Base-by-base conservation (phyloP, 768 basidiomycete genomes). In the Lanmaoa rubissima region DNA sequence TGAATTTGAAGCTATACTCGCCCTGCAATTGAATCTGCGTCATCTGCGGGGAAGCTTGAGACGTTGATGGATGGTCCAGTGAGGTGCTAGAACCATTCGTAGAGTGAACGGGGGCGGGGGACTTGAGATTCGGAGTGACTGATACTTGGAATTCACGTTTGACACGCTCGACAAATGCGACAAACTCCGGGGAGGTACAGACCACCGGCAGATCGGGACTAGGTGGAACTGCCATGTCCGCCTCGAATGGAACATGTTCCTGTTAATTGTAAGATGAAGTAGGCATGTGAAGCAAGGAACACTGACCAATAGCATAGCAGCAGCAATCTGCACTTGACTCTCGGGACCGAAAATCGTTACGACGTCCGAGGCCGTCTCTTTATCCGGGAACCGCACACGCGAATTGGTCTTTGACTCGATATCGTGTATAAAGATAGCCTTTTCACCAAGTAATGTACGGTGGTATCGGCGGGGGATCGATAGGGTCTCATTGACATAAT, bases 331-430 rank as follows among this genome's bases (percentile, higher is more conserved):
- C 13, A 97, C 92, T 70, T 98, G 96, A 59, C 87, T 92, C 73
- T 98, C 95, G 13, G 96, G 96, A 3, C 96, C 96, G 70, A 93
- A 98, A 63, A 98, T 92, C n/a, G 85, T 88, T 42, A 98, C 92
- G 17, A 94, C 82, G 69, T 99, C 96, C 53, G 92, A 90, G n/a
- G 94, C 93, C 1, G 83, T 85, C 73, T 94, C 93, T 72, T 94
- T 94, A 74, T 92, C 92, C 9, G 94, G 94, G 80, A 96, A 95
- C 44, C 87, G 82, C 54, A 99, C 90, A 36, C 83, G 84, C 36
- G 92, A 97, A 68, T 96, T 97, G 12, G 95, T 98, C 79, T 98
- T 98, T 42, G 82, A 82, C 74, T 98, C 95, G 64, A 98, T 98
- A 69, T 99, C 95, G 65, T 87, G 94, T 52, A 98, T 94, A 73